Percentiles rank a stretch among this genome's conserved stretches.
phyloP scores from a whole-genome alignment of 306 rosid species.

The Macrotyloma uniflorum region DNA sequence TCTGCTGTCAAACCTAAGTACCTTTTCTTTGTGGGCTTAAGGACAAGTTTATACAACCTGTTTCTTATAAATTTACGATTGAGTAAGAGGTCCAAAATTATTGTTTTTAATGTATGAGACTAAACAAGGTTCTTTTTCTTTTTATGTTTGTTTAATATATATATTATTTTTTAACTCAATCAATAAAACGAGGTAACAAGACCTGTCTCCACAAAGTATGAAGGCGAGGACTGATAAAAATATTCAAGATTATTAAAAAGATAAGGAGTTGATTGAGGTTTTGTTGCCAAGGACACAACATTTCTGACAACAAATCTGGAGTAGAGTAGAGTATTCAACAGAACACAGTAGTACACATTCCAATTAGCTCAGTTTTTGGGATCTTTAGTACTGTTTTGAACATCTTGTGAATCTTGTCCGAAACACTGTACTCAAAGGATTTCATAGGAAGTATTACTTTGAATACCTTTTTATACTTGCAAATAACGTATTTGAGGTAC shows the following conservation, averaged over 20 bases:
- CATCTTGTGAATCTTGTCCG: constrained; percentile 20
- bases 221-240: neutral
- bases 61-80: neutral
- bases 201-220: constrained; percentile 7
- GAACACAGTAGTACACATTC: neutral
- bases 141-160: too few species aligned
- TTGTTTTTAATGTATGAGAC: neutral
- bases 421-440: constrained; percentile 5
- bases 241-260: neutral
- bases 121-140: neutral
- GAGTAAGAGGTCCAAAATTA: neutral
- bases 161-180: too few species aligned
- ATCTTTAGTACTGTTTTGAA: neutral
- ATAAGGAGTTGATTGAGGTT: neutral
- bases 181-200: neutral
- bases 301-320: neutral
- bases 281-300: neutral
- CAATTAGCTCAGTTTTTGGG: neutral
- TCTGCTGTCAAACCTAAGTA: neutral
- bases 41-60: neutral
- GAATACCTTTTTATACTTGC: constrained; percentile 13
- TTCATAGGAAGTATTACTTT: constrained; percentile 1
- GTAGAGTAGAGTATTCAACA: neutral
- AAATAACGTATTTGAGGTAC: constrained; percentile 2
- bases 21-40: neutral